These are phyloP conservation scores for Aphanomyces stellatus DNA, from an alignment of 352 stramenopile species.

Conservation along the genomic window DNA sequence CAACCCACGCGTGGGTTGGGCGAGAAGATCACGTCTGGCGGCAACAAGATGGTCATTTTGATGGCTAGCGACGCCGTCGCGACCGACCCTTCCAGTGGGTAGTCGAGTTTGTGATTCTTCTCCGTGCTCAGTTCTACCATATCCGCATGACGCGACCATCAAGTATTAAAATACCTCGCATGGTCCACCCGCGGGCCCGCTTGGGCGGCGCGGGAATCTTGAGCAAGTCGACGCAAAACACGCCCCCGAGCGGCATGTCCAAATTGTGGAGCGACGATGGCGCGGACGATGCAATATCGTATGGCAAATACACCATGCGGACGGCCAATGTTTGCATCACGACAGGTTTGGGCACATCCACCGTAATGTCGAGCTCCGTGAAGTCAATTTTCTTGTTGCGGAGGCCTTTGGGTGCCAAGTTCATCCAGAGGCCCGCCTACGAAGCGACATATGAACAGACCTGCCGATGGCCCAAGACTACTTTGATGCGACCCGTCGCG, in stretches of 20 bases:
- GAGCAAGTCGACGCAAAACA: constrained; percentile 61
- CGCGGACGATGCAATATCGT: constrained; percentile 36
- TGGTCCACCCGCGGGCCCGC: constrained; percentile 62
- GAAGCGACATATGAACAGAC: constrained; percentile 27
- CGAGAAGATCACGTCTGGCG: constrained; percentile 41
- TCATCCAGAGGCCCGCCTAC: constrained; percentile 62
- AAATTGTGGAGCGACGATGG: constrained; percentile 22
- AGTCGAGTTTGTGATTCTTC: constrained; percentile 50
- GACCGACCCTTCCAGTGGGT: constrained; percentile 67
- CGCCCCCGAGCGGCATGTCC: constrained; percentile 47
- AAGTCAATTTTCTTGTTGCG: constrained; percentile 77
- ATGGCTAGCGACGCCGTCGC: constrained; percentile 53
- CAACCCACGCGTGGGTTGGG: constrained; percentile 44
- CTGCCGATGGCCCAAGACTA: neutral
- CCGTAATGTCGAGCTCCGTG: constrained; percentile 39
- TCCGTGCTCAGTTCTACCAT: constrained; percentile 13
- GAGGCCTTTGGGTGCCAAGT: constrained; percentile 59
- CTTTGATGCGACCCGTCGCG: constrained; percentile 3
- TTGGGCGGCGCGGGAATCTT: constrained; percentile 57
- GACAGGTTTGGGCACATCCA: constrained; percentile 72
- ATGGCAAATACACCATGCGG: constrained; percentile 50
- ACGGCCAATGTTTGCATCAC: constrained; percentile 69
- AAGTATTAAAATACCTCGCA: constrained; percentile 46
- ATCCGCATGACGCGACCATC: neutral
- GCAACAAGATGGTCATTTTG: constrained; percentile 48